phyloP scores from a whole-genome alignment of 768 basidiomycete species.

The Boletus rubropictus region DNA sequence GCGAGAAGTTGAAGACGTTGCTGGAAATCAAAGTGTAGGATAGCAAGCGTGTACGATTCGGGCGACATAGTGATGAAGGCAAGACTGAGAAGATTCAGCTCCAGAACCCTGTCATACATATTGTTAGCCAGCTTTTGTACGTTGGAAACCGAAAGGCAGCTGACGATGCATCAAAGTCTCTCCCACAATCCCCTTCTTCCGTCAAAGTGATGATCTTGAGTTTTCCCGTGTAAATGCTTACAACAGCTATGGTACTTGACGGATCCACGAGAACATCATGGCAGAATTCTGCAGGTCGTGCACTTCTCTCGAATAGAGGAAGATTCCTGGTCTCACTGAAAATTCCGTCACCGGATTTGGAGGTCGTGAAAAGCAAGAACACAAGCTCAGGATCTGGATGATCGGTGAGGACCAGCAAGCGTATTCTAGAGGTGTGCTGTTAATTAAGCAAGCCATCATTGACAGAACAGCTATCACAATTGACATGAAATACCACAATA shows the following conservation, averaged over 20 bases:
- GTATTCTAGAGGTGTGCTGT: constrained; percentile 32
- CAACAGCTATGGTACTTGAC: constrained; percentile 53
- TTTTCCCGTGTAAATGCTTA: constrained; percentile 64
- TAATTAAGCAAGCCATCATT: constrained; percentile 5
- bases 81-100: constrained; percentile 63
- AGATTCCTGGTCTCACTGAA: constrained; percentile 42
- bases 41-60: constrained; percentile 50
- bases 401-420: constrained; percentile 63
- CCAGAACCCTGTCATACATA: constrained; percentile 43
- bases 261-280: constrained; percentile 65
- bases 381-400: constrained; percentile 73
- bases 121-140: constrained; percentile 2
- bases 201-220: constrained; percentile 55
- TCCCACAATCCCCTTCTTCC: constrained; percentile 47
- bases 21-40: constrained; percentile 62
- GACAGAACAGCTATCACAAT: background rate
- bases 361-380: constrained; percentile 48
- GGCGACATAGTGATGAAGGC: constrained; percentile 46
- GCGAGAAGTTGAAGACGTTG: constrained; percentile 58
- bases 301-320: constrained; percentile 49
- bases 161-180: constrained; percentile 61
- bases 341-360: constrained; percentile 25
- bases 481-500: constrained; percentile 38
- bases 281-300: constrained; percentile 66
- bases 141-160: constrained; percentile 24